phyloP scores from a whole-genome alignment of 2,329 filamentous ascomycete species.

The Botrytis hyacinthi region DNA sequence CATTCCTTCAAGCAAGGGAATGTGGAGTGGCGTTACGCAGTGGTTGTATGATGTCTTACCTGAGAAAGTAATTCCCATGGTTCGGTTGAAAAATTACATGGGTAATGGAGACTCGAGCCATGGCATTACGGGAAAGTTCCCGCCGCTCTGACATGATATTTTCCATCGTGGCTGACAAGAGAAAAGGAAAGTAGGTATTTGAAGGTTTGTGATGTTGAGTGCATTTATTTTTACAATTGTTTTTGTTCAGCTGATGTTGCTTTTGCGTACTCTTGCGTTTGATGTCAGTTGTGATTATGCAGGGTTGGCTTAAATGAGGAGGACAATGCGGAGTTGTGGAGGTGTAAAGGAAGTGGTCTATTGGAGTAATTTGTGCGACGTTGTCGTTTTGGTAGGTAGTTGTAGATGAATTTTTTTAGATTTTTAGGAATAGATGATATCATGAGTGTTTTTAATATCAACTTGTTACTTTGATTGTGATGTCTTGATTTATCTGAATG shows the following conservation, averaged over 20 bases:
- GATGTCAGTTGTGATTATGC: neutral
- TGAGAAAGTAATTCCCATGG: neutral
- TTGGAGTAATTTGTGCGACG: neutral
- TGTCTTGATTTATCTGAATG: neutral
- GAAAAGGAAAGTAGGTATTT: neutral
- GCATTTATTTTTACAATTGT: neutral
- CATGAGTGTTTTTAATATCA: neutral
- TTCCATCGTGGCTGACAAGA: neutral
- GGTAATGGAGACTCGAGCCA: neutral
- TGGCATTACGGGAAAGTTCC: neutral
- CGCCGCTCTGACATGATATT: neutral
- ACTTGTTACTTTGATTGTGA: neutral
- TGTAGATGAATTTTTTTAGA: neutral
- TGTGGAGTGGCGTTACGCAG: neutral
- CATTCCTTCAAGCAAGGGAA: slow-evolving; percentile 1
- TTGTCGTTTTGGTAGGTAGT: neutral
- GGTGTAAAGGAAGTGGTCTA: neutral
- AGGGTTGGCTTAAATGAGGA: neutral
- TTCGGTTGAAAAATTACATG: neutral
- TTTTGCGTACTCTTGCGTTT: neutral
- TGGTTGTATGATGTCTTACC: neutral
- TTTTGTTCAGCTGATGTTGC: neutral
- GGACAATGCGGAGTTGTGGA: neutral
- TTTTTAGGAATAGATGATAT: neutral
- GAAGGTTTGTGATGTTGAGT: neutral